phyloP scores from a whole-genome alignment of 2,329 filamentous ascomycete species.

The Thielaviopsis populi region DNA sequence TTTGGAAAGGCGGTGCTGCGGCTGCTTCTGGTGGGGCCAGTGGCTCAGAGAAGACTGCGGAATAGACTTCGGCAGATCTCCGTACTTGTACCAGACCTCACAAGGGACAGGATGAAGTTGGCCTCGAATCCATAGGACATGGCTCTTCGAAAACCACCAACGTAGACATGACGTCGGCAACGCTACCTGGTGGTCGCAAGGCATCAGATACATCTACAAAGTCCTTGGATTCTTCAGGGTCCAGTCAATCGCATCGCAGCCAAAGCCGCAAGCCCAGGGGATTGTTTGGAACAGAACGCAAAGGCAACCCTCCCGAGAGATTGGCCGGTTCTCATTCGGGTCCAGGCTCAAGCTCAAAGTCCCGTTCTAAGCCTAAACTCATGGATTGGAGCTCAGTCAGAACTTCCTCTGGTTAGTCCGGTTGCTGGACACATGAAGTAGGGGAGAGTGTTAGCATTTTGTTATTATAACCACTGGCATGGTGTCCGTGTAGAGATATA shows the following conservation, averaged over 20 bases:
- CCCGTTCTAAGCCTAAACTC: background rate
- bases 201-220: background rate
- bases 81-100: background rate
- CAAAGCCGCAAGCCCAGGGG: conserved; percentile 1
- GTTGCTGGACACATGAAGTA: background rate
- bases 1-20: conserved; percentile 41
- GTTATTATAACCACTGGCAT: background rate
- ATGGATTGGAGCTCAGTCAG: background rate
- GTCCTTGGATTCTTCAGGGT: background rate
- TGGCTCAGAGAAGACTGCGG: conserved; percentile 15
- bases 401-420: background rate
- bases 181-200: background rate
- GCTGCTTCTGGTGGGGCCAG: conserved; percentile 11
- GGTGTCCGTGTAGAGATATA: background rate
- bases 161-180: background rate
- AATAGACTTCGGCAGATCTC: conserved; percentile 15
- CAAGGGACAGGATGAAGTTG: background rate
- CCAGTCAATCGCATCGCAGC: background rate
- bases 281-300: background rate
- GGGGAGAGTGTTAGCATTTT: background rate
- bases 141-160: background rate
- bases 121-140: background rate
- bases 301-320: background rate
- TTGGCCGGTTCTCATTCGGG: background rate
- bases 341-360: conserved; percentile 1